Evolutionary conservation across 805 yeast species (phyloP).

Genomic region (Ascoidea asiatica): DNA sequence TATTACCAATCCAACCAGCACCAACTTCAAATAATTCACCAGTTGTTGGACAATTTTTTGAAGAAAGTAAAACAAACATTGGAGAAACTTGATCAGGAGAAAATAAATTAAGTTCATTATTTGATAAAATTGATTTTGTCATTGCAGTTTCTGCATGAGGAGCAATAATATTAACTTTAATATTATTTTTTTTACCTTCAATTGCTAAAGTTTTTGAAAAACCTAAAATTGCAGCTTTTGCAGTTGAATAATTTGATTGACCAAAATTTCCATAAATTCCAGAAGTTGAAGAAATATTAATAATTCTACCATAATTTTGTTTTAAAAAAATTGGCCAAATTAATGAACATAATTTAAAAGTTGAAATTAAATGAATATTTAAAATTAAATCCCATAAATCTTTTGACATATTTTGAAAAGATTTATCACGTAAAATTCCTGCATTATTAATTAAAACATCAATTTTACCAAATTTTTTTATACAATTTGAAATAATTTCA

Average conservation of each 20-base stretch:
- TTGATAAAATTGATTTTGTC: conserved; percentile 80
- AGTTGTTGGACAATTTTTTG: conserved; percentile 56
- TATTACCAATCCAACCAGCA: conserved; percentile 92
- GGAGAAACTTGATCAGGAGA: conserved; percentile 90
- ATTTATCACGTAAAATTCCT: conserved; percentile 83
- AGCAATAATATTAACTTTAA: conserved; percentile 73
- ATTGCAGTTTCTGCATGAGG: conserved; percentile 98
- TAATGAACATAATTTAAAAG: conserved; percentile 68
- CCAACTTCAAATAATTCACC: conserved; percentile 89
- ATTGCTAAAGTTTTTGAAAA: conserved; percentile 76
- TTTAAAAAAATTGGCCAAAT: conserved; percentile 86
- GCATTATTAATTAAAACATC: conserved; percentile 88
- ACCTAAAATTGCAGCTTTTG: conserved; percentile 81
- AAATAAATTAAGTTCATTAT: conserved; percentile 68
- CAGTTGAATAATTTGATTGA: conserved; percentile 91
- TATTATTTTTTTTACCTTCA: conserved; percentile 75
- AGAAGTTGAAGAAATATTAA: conserved; percentile 88
- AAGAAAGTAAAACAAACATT: conserved; percentile 62
- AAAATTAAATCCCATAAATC: conserved; percentile 73
- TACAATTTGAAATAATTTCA: conserved; percentile 63
- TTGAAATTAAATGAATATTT: conserved; percentile 72
- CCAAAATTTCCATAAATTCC: conserved; percentile 98
- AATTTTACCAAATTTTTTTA: conserved; percentile 66
- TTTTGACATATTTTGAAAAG: conserved; percentile 74
- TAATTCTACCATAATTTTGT: conserved; percentile 68